Evolutionary conservation across 2,329 filamentous ascomycete species (phyloP).

Genomic region (Sporothrix variecibatus): DNA sequence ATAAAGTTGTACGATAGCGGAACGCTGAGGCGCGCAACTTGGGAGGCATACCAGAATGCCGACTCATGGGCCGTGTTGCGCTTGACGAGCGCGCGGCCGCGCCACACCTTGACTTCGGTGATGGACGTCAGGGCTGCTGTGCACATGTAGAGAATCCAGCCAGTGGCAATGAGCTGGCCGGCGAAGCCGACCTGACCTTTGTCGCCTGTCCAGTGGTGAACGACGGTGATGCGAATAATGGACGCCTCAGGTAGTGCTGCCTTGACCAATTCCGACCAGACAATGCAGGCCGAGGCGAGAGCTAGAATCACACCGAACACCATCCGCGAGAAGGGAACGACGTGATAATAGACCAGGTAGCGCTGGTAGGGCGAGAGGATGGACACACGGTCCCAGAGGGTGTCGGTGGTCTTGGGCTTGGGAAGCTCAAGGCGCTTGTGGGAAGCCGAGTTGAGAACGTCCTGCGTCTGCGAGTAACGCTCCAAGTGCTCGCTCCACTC

Average conservation of each 20-base stretch:
- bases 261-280: slow-evolving; percentile 94
- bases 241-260: slow-evolving; percentile 76
- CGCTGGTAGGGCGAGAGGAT: slow-evolving; percentile 79
- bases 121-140: slow-evolving; percentile 83
- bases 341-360: slow-evolving; percentile 72
- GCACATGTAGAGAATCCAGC: slow-evolving; percentile 97
- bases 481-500: slow-evolving; percentile 83
- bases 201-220: slow-evolving; percentile 73
- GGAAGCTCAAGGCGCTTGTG: slow-evolving; percentile 81
- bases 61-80: slow-evolving; percentile 91
- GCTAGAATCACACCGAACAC: slow-evolving; percentile 67
- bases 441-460: slow-evolving; percentile 78
- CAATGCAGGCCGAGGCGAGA: slow-evolving; percentile 75
- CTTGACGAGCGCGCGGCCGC: slow-evolving; percentile 84
- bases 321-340: slow-evolving; percentile 70
- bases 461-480: slow-evolving; percentile 73
- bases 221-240: slow-evolving; percentile 64
- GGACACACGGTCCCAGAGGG: slow-evolving; percentile 55
- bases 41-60: slow-evolving; percentile 92
- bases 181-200: slow-evolving; percentile 79
- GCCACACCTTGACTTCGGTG: slow-evolving; percentile 95
- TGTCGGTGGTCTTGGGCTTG: slow-evolving; percentile 54
- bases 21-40: slow-evolving; percentile 89
- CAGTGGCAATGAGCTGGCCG: slow-evolving; percentile 78
- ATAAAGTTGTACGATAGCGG: slow-evolving; percentile 96